phyloP scores from a whole-genome alignment of 768 basidiomycete genomes.

The Tylopilus vinaceipallidus region DNA sequence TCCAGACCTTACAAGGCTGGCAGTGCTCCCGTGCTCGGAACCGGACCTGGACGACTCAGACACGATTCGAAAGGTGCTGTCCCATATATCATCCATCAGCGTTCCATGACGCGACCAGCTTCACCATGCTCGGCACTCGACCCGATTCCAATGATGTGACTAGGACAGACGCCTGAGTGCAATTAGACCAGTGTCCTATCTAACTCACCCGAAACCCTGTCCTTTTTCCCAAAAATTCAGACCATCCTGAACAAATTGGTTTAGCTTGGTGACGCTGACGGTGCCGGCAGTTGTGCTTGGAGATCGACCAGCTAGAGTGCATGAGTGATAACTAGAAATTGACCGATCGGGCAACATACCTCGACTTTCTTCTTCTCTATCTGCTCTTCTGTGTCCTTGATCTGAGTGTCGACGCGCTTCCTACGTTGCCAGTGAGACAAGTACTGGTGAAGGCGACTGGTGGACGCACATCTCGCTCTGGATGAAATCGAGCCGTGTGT shows the following conservation, averaged over 20 bases:
- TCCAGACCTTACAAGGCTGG: neutral
- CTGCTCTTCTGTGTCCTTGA: constrained; percentile 75
- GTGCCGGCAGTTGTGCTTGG: constrained; percentile 53
- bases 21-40: too few species aligned
- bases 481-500: constrained; percentile 90
- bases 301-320: constrained; percentile 58
- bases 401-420: constrained; percentile 76
- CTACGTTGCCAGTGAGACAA: constrained; percentile 34
- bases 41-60: neutral
- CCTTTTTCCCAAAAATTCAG: neutral
- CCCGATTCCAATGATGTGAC: neutral
- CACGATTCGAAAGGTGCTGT: neutral
- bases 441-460: neutral
- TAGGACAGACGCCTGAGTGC: neutral
- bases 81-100: neutral
- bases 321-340: constrained; percentile 14
- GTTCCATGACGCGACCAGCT: neutral
- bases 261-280: constrained; percentile 16
- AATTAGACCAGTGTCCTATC: neutral
- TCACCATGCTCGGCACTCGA: neutral
- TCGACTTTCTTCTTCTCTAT: constrained; percentile 82
- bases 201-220: neutral
- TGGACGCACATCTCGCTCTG: constrained; percentile 73
- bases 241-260: neutral
- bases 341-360: constrained; percentile 39